Percentiles rank a stretch among this genome's conserved stretches.
These are phyloP conservation scores for Pichia sorboxylosa DNA, from an alignment of 1,139 yeast genomes.

Conservation along the genomic window DNA sequence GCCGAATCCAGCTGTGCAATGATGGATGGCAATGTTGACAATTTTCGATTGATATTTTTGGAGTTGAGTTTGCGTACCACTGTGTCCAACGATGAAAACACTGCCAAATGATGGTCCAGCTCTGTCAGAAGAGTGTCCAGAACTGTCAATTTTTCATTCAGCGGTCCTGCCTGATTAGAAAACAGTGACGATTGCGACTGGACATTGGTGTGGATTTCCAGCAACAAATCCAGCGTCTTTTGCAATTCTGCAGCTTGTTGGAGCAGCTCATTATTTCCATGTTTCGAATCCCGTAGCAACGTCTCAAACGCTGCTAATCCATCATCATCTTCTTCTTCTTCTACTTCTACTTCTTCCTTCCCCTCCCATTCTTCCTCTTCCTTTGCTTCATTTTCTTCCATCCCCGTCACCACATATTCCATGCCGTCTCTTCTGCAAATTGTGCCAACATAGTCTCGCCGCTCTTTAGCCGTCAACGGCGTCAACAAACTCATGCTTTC, in stretches of 20 bases:
- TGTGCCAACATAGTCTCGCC: no score
- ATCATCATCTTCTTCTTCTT: neutral
- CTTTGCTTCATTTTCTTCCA: neutral
- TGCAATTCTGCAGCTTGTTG: slow-evolving; percentile 14
- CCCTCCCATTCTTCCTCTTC: neutral
- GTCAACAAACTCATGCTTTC: no score
- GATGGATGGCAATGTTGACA: no score
- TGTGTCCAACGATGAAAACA: slow-evolving; percentile 61
- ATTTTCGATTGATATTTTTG: slow-evolving; percentile 41
- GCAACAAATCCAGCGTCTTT: slow-evolving; percentile 31
- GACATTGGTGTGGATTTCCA: slow-evolving; percentile 43
- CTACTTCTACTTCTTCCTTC: neutral
- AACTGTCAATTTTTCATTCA: slow-evolving; percentile 40
- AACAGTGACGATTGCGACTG: slow-evolving; percentile 51
- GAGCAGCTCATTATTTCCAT: neutral
- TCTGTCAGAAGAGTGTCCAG: slow-evolving; percentile 35
- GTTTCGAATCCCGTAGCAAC: neutral
- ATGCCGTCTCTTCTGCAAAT: no score
- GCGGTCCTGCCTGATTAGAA: slow-evolving; percentile 43
- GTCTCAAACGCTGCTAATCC: no score
- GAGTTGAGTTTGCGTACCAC: slow-evolving; percentile 60
- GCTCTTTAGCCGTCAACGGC: no score
- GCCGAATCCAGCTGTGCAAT: no score
- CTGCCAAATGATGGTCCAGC: slow-evolving; percentile 40
- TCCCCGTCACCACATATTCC: slow-evolving; percentile 7